Percentiles rank a stretch among this genome's conserved stretches.
Evolutionary conservation across 371 early-diverging fungal genomes (phyloP).

Genomic region (Mucor circinelloides): DNA sequence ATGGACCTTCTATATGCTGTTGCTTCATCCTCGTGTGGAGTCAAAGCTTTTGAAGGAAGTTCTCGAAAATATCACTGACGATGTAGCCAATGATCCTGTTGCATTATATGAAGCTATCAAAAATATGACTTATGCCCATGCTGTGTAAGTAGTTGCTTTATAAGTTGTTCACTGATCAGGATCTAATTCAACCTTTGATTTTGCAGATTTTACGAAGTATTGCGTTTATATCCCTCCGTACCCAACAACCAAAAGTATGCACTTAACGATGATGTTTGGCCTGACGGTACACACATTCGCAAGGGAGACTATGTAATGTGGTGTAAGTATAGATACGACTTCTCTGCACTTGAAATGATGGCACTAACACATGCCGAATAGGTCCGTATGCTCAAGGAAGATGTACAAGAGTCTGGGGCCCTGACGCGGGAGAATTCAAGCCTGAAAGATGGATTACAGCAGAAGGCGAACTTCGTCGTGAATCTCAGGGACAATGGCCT

Average conservation of each 20-base stretch:
- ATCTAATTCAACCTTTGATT: background rate
- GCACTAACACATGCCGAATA: background rate
- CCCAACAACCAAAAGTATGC: constrained; percentile 69
- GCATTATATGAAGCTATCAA: constrained; percentile 50
- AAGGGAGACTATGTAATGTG: constrained; percentile 59
- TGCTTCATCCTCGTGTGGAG: constrained; percentile 56
- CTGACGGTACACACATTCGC: constrained; percentile 65
- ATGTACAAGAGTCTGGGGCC: constrained; percentile 58
- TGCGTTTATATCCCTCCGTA: constrained; percentile 73
- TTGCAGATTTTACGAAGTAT: constrained; percentile 52
- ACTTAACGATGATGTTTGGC: constrained; percentile 65
- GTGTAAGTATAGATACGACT: constrained; percentile 13
- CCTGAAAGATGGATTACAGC: constrained; percentile 66
- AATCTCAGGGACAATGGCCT: constrained; percentile 48
- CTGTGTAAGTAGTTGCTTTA: constrained; percentile 28
- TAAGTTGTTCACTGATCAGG: background rate
- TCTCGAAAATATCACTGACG: constrained; percentile 28
- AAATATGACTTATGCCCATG: constrained; percentile 59
- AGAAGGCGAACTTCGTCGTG: constrained; percentile 38
- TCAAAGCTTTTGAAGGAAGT: constrained; percentile 61
- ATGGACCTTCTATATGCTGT: constrained; percentile 69
- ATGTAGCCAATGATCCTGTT: constrained; percentile 26
- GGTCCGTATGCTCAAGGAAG: constrained; percentile 59
- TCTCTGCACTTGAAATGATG: too few relatives aligned
- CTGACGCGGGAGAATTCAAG: constrained; percentile 55